Percentiles rank a stretch among this genome's conserved stretches.
Conservation (phyloP, 1,284 basidiomycete genomes). For the Cutaneotrichosporon mucoides region DNA sequence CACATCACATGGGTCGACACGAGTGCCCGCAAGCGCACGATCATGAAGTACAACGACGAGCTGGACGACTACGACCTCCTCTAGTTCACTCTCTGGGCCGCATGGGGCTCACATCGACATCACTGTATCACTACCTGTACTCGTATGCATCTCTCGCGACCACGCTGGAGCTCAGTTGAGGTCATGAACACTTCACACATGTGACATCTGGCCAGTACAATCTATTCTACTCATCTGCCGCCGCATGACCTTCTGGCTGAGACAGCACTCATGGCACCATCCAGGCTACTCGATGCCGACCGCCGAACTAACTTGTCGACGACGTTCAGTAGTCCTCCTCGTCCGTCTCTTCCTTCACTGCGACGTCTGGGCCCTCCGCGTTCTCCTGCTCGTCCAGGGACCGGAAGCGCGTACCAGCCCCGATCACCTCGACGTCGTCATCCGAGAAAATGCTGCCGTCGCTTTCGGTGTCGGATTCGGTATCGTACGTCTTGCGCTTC, state of each 20-base stretch:
- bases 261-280: no score
- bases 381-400: no score
- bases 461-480: not conserved
- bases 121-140: constrained; percentile 4
- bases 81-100: constrained; percentile 44
- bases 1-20: constrained; percentile 99
- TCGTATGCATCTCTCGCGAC: no score
- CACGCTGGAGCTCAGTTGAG: no score
- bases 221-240: no score
- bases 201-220: no score
- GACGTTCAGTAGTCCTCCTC: not conserved
- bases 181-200: no score
- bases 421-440: not conserved
- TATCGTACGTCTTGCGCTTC: not conserved
- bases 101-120: not conserved
- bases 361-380: not conserved
- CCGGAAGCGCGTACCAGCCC: no score
- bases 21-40: constrained; percentile 90
- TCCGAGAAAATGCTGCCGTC: not conserved
- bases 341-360: not conserved
- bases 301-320: no score
- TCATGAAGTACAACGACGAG: constrained; percentile 98
- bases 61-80: constrained; percentile 86
- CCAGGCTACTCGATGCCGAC: no score
- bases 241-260: no score